Percentiles rank a stretch among this genome's conserved stretches.
phyloP scores from a whole-genome alignment of 495 filamentous ascomycete species.

The Lasiosphaeria miniovina region DNA sequence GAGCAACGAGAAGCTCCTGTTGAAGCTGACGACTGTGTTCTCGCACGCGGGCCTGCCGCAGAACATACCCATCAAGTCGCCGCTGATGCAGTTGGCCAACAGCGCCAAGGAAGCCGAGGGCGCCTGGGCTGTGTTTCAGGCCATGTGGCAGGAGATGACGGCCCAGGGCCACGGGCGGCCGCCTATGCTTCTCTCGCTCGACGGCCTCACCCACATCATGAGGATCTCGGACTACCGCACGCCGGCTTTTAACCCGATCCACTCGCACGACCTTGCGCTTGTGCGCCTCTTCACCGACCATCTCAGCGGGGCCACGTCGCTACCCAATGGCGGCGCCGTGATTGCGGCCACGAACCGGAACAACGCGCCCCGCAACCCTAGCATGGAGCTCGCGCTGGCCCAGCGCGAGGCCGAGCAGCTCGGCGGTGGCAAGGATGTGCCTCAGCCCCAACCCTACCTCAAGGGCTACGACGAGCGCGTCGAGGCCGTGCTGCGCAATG shows the following conservation, averaged over 20 bases:
- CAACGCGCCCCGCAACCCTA: constrained; percentile 59
- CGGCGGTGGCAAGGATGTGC: constrained; percentile 34
- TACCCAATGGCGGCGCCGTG: constrained; percentile 77
- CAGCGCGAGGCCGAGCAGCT: constrained; percentile 45
- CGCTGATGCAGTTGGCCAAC: constrained; percentile 64
- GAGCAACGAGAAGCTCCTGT: constrained; percentile 68
- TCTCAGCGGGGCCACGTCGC: constrained; percentile 54
- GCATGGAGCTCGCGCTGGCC: constrained; percentile 62
- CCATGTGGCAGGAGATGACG: constrained; percentile 75
- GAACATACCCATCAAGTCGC: constrained; percentile 54
- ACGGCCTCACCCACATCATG: constrained; percentile 81
- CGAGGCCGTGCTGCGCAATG: constrained; percentile 53
- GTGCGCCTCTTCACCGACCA: constrained; percentile 71
- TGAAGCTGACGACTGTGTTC: constrained; percentile 53
- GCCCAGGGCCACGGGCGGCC: constrained; percentile 58
- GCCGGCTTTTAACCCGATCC: constrained; percentile 65
- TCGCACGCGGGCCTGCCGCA: constrained; percentile 59
- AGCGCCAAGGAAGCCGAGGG: constrained; percentile 71
- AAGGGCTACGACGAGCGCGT: constrained; percentile 66
- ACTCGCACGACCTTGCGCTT: constrained; percentile 80
- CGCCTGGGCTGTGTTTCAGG: constrained; percentile 78
- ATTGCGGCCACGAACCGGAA: constrained; percentile 67
- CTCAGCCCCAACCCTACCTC: constrained; percentile 59
- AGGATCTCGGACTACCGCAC: constrained; percentile 66
- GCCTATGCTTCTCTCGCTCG: constrained; percentile 73